phyloP scores from a whole-genome alignment of 768 basidiomycete genomes.

The Suillus americanus region DNA sequence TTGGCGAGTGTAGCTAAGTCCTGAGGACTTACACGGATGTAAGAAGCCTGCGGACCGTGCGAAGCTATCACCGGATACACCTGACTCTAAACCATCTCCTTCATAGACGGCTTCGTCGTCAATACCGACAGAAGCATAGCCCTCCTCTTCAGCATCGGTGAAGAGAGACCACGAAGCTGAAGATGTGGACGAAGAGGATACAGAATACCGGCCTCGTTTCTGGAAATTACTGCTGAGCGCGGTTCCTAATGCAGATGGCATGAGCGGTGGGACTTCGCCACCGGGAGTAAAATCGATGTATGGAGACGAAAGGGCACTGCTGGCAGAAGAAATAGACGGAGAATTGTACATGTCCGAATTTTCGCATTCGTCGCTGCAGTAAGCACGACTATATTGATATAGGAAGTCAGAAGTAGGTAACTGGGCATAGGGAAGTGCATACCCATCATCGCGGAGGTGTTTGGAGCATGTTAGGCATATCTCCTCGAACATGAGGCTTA shows the following conservation, averaged over 20 bases:
- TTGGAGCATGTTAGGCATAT: conserved; percentile 73
- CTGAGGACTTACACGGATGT: conserved; percentile 39
- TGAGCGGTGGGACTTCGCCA: conserved; percentile 67
- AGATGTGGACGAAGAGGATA: conserved; percentile 63
- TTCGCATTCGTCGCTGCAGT: conserved; percentile 72
- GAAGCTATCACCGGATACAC: conserved; percentile 34
- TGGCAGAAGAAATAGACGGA: conserved; percentile 62
- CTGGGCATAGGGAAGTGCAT: conserved; percentile 27
- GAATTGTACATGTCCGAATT: conserved; percentile 56
- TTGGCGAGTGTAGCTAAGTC: conserved; percentile 64
- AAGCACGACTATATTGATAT: conserved; percentile 48
- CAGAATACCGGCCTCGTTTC: conserved; percentile 49
- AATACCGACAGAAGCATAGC: conserved; percentile 27
- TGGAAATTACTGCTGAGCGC: conserved; percentile 44
- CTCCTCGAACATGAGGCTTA: conserved; percentile 69
- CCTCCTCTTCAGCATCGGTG: conserved; percentile 65
- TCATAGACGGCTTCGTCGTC: conserved; percentile 35
- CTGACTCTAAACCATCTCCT: conserved; percentile 36
- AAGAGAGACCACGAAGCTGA: conserved; percentile 66
- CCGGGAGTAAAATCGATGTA: conserved; percentile 51
- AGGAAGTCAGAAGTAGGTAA: conserved; percentile 15
- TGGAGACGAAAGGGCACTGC: conserved; percentile 70
- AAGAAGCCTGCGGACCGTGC: conserved; percentile 42
- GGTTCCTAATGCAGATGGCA: conserved; percentile 55
- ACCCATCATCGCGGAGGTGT: conserved; percentile 64